These are phyloP conservation scores for Phytophthora idaei DNA, from an alignment of 352 stramenopile genomes.

Conservation along the genomic window DNA sequence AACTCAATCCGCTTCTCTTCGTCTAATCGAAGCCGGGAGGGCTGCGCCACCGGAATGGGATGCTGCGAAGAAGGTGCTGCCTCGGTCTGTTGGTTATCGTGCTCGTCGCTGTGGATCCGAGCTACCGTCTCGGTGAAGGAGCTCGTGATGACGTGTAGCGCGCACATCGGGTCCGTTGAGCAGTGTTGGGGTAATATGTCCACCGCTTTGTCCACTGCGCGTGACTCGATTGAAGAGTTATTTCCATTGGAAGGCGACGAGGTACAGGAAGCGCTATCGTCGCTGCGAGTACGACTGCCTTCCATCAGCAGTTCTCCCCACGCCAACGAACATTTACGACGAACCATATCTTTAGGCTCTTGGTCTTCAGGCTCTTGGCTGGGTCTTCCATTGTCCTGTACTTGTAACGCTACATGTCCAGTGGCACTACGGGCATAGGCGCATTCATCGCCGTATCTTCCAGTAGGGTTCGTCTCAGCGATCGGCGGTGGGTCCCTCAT, in stretches of 20 bases:
- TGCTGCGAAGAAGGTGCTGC: not conserved
- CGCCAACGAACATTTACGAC: not conserved
- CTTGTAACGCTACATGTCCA: not conserved
- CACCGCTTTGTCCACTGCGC: not conserved
- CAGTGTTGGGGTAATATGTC: not conserved
- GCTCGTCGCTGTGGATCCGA: constrained; percentile 7
- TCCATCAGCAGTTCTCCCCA: constrained; percentile 3
- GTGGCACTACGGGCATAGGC: not conserved
- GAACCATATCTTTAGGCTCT: not conserved
- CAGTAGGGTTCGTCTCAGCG: not conserved
- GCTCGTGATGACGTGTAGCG: constrained; percentile 16
- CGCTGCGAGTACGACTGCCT: not conserved
- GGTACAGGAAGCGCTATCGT: not conserved
- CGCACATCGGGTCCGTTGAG: constrained; percentile 5
- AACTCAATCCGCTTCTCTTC: constrained; percentile 48
- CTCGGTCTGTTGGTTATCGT: constrained; percentile 4
- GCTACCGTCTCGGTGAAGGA: constrained; percentile 13
- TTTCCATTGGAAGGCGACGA: not conserved
- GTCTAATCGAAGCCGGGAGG: constrained; percentile 14
- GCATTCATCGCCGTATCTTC: not conserved
- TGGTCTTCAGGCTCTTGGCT: not conserved
- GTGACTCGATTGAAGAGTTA: not conserved
- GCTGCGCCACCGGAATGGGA: not conserved
- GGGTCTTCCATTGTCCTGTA: not conserved
- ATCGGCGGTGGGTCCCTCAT: not conserved